phyloP scores from a whole-genome alignment of 2,329 filamentous ascomycete species.

The Cladophialophora yegresii region DNA sequence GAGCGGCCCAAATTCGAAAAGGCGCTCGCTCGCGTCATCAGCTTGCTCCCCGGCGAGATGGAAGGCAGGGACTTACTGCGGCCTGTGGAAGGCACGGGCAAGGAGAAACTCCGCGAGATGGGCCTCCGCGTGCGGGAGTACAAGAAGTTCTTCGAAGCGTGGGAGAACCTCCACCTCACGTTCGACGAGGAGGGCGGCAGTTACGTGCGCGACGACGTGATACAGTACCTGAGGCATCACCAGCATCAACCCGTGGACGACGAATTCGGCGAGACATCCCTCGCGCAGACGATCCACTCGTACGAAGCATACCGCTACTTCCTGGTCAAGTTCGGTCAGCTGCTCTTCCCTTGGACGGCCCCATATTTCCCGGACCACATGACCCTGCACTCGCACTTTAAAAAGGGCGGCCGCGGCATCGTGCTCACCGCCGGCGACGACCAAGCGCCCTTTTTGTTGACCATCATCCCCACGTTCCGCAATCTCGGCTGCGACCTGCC shows the following conservation, averaged over 20 bases:
- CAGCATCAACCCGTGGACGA: slow-evolving; percentile 25
- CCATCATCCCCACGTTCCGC: slow-evolving; percentile 43
- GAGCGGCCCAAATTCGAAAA: slow-evolving; percentile 36
- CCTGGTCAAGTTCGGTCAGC: slow-evolving; percentile 43
- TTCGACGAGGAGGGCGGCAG: slow-evolving; percentile 41
- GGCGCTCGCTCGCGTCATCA: slow-evolving; percentile 33
- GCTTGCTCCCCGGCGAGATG: slow-evolving; percentile 35
- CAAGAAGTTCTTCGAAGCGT: slow-evolving; percentile 46
- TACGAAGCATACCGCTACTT: slow-evolving; percentile 50
- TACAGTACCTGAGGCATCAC: slow-evolving; percentile 43
- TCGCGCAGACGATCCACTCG: slow-evolving; percentile 43
- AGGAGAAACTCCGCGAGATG: slow-evolving; percentile 45
- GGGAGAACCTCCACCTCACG: slow-evolving; percentile 41
- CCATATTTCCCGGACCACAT: slow-evolving; percentile 52
- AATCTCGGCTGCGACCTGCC: slow-evolving; percentile 36
- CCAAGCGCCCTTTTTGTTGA: slow-evolving; percentile 49
- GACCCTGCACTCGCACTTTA: slow-evolving; percentile 47
- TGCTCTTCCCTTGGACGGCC: slow-evolving; percentile 42
- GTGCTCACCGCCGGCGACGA: slow-evolving; percentile 51
- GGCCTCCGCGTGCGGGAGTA: slow-evolving; percentile 47
- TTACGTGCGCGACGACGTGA: slow-evolving; percentile 47
- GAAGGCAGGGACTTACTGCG: slow-evolving; percentile 41
- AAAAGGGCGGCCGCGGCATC: slow-evolving; percentile 48
- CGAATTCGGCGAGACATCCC: slow-evolving; percentile 29
- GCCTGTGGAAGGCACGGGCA: slow-evolving; percentile 45